phyloP scores from a whole-genome alignment of 2,329 filamentous ascomycete genomes.

The Lasiodiplodia citricola region DNA sequence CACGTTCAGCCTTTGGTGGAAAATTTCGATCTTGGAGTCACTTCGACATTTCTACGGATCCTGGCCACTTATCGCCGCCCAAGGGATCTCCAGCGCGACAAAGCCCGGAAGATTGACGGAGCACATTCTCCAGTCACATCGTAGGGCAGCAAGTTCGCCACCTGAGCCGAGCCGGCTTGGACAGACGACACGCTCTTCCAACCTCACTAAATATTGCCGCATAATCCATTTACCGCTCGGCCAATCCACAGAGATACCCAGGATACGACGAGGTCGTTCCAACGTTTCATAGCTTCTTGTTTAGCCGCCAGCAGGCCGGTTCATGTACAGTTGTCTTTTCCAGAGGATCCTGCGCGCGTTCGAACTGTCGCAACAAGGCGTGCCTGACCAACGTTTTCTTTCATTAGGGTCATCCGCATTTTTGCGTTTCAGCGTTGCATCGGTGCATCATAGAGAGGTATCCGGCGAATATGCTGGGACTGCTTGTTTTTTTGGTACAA shows the following conservation, averaged over 20 bases:
- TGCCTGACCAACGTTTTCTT: conserved; percentile 13
- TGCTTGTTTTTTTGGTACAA: conserved; percentile 4
- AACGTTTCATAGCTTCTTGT: conserved; percentile 9
- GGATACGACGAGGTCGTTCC: conserved; percentile 18
- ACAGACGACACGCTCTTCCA: conserved; percentile 19
- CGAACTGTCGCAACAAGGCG: conserved; percentile 8
- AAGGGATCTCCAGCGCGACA: conserved; percentile 20
- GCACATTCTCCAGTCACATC: neutral
- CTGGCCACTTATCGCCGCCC: conserved; percentile 13
- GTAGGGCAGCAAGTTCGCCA: neutral
- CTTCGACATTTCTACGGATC: neutral
- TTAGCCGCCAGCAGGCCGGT: neutral
- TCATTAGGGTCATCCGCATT: conserved; percentile 12
- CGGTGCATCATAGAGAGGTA: conserved; percentile 25
- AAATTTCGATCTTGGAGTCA: neutral
- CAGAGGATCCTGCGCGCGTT: conserved; percentile 5
- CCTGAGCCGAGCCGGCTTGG: conserved; percentile 23
- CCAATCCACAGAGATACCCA: conserved; percentile 23
- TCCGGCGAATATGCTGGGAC: conserved; percentile 1
- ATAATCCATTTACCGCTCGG: conserved; percentile 20
- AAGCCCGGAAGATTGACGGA: neutral
- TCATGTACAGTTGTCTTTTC: conserved; percentile 12
- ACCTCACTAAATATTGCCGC: neutral
- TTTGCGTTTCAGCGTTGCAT: conserved; percentile 26
- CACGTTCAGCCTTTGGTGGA: neutral